Percentiles rank a stretch among this genome's conserved stretches.
These are phyloP conservation scores for Arthonia radiata DNA, from an alignment of 495 filamentous ascomycete species.

Conservation along the genomic window DNA sequence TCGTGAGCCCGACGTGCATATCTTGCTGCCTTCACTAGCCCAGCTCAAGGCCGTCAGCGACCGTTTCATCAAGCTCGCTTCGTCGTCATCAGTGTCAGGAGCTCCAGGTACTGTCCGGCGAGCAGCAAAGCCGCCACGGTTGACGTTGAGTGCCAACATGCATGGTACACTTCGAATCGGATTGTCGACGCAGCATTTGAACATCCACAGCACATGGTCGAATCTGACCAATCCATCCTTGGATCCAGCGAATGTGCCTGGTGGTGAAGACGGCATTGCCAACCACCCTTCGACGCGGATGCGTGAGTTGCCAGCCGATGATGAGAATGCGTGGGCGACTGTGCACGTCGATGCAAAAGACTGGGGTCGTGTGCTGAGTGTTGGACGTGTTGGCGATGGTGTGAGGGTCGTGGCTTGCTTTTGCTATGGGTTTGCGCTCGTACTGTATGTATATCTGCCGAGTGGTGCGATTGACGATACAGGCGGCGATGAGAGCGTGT, in stretches of 20 bases:
- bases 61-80: slow-evolving; percentile 64
- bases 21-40: slow-evolving; percentile 57
- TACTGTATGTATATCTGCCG: slow-evolving; percentile 63
- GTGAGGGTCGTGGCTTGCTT: no score
- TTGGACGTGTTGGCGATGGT: no score
- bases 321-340: slow-evolving; percentile 41
- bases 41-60: slow-evolving; percentile 82
- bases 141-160: slow-evolving; percentile 74
- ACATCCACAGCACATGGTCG: slow-evolving; percentile 60
- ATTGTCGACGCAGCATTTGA: slow-evolving; percentile 52
- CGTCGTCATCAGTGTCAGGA: slow-evolving; percentile 10
- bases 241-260: slow-evolving; percentile 41
- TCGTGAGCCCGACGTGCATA: slow-evolving; percentile 81
- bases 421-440: slow-evolving; percentile 54
- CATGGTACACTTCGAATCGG: slow-evolving; percentile 58
- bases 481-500: slow-evolving; percentile 42
- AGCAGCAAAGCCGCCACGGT: slow-evolving; percentile 22
- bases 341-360: slow-evolving; percentile 80
- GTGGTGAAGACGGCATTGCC: slow-evolving; percentile 32
- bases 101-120: slow-evolving; percentile 4
- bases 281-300: slow-evolving; percentile 54
- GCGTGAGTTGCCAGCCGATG: slow-evolving; percentile 18
- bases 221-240: slow-evolving; percentile 63
- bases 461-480: slow-evolving; percentile 27
- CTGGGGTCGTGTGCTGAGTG: slow-evolving; percentile 71